phyloP scores from a whole-genome alignment of 1,284 basidiomycete genomes.

The Anthracocystis panici-leucophaei region DNA sequence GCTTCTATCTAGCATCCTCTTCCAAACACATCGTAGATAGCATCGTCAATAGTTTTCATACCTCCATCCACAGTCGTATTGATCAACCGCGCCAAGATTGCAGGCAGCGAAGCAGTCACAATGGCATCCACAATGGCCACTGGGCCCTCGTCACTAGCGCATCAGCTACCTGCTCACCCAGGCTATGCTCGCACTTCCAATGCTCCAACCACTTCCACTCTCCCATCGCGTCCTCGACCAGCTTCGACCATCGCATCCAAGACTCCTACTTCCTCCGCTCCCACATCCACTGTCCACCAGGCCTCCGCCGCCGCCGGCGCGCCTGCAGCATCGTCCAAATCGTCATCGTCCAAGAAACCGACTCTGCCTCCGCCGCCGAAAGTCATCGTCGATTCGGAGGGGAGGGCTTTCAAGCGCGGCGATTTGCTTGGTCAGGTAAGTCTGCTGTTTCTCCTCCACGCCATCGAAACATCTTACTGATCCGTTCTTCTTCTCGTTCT shows the following conservation, averaged over 20 bases:
- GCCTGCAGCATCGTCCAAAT: conserved; percentile 28
- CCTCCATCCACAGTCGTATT: not conserved
- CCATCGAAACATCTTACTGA: not conserved
- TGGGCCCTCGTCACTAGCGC: conserved; percentile 23
- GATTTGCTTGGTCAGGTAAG: conserved; percentile 61
- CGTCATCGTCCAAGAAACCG: conserved; percentile 52
- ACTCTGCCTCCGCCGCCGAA: conserved; percentile 61
- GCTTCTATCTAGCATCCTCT: not conserved
- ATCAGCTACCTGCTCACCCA: conserved; percentile 36
- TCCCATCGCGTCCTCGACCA: conserved; percentile 30
- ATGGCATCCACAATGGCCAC: conserved; percentile 49
- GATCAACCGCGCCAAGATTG: not conserved
- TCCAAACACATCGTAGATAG: not conserved
- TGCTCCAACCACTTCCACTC: conserved; percentile 20
- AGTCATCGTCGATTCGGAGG: conserved; percentile 62
- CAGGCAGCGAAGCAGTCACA: not conserved
- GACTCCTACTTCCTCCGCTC: not conserved
- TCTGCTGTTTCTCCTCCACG: not conserved
- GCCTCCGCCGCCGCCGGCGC: not conserved
- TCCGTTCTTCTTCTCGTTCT: not conserved
- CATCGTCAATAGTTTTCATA: not conserved
- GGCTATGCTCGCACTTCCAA: conserved; percentile 31
- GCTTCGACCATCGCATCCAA: conserved; percentile 29
- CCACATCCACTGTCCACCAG: not conserved
- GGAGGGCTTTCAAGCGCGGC: conserved; percentile 55